Conservation (phyloP, 441 rosid species). For the Flueggea neowawraea region DNA sequence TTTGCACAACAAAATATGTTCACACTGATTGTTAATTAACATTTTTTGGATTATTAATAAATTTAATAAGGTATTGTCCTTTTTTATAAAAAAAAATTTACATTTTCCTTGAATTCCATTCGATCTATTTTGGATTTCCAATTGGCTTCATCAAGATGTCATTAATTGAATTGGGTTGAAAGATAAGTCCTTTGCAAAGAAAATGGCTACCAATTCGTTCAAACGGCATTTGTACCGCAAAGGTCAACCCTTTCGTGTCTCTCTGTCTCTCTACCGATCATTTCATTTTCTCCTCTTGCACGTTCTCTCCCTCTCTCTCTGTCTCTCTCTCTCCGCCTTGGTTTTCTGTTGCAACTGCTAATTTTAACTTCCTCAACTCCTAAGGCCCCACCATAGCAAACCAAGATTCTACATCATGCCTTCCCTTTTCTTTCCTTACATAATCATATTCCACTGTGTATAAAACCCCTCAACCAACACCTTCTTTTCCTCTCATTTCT, state of each 20-base stretch:
- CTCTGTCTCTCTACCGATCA: not conserved
- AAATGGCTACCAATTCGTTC: conserved; percentile 18
- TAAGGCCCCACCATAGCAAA: conserved; percentile 29
- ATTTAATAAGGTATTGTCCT: too few relatives aligned
- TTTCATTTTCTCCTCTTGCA: conserved; percentile 17
- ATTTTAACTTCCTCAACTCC: conserved; percentile 41
- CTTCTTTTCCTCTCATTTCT: too few relatives aligned
- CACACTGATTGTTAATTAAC: too few relatives aligned
- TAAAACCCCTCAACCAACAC: not conserved
- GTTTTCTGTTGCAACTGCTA: conserved; percentile 37
- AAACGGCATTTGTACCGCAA: conserved; percentile 17
- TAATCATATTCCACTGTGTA: conserved; percentile 1
- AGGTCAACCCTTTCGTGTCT: conserved; percentile 29
- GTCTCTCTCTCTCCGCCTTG: not conserved
- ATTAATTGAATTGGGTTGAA: conserved; percentile 18
- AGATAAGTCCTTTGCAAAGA: conserved; percentile 8
- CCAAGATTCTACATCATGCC: conserved; percentile 30
- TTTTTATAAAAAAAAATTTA: too few relatives aligned
- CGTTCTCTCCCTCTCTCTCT: conserved; percentile 25
- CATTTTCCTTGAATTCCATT: too few relatives aligned
- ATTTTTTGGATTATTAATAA: too few relatives aligned
- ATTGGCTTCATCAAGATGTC: conserved; percentile 9
- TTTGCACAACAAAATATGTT: too few relatives aligned
- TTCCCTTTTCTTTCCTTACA: conserved; percentile 12
- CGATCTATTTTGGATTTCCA: not conserved